phyloP scores from a whole-genome alignment of 495 filamentous ascomycete genomes.

The Penicillium flavigenum region DNA sequence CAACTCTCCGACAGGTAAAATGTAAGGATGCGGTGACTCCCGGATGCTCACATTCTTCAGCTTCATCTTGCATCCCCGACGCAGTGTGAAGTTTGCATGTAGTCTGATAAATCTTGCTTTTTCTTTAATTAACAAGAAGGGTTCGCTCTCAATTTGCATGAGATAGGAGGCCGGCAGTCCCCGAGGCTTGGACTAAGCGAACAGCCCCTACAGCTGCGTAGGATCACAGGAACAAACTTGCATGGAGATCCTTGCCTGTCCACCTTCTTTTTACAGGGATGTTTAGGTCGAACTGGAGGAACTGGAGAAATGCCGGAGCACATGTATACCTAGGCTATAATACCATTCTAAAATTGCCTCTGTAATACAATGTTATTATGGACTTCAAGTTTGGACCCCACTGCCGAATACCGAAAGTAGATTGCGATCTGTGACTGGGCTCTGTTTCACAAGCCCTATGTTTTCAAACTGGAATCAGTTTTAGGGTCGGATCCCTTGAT shows the following conservation, averaged over 20 bases:
- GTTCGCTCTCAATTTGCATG: background rate
- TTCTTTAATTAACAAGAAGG: background rate
- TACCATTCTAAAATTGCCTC: background rate
- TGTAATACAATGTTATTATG: conserved; percentile 8
- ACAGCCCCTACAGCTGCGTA: conserved; percentile 1
- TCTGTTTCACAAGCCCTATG: conserved; percentile 8
- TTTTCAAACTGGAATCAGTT: background rate
- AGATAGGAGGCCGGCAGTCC: conserved; percentile 7
- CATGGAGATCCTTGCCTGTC: conserved; percentile 8
- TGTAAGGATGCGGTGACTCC: conserved; percentile 7
- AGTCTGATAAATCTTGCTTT: background rate
- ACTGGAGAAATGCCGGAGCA: conserved; percentile 1
- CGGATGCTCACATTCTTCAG: conserved; percentile 12
- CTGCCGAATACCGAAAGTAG: conserved; percentile 8
- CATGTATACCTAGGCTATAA: conserved; percentile 1
- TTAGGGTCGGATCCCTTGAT: conserved; percentile 4
- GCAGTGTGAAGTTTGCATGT: background rate
- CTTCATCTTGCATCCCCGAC: conserved; percentile 5
- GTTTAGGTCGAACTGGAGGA: background rate
- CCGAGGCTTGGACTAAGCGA: background rate
- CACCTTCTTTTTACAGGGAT: background rate
- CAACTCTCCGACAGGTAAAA: conserved; percentile 8
- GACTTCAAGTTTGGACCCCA: conserved; percentile 7
- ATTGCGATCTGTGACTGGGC: conserved; percentile 5
- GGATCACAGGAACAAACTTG: background rate